Percentiles rank a stretch among this genome's conserved stretches.
Evolutionary conservation across 2,329 filamentous ascomycete species (phyloP).

Genomic region (Colletotrichum godetiae): DNA sequence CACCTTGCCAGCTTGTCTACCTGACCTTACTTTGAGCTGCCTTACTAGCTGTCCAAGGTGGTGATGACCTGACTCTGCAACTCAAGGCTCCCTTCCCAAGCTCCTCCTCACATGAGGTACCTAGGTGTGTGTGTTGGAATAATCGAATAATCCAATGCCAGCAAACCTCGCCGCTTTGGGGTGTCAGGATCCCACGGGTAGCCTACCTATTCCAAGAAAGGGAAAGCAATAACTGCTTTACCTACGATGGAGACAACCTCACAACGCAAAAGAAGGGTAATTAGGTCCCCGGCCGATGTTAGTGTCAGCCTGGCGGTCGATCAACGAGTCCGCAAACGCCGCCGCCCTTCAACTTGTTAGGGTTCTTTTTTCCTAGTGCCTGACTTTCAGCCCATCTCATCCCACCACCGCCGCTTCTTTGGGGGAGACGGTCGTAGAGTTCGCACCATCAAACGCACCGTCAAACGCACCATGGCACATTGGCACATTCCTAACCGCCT

Average conservation of each 20-base stretch:
- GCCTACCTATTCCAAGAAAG: not conserved
- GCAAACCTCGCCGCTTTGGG: slow-evolving; percentile 24
- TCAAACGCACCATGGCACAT: not conserved
- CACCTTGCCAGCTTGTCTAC: not conserved
- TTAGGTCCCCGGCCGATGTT: not conserved
- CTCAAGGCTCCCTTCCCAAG: not conserved
- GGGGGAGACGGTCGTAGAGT: not conserved
- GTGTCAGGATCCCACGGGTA: not conserved
- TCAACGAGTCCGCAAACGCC: slow-evolving; percentile 30
- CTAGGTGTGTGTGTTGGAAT: not conserved
- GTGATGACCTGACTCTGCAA: not conserved
- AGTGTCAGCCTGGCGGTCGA: slow-evolving; percentile 2
- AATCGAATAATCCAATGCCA: not conserved
- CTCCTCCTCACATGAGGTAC: not conserved
- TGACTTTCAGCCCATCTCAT: slow-evolving; percentile 4
- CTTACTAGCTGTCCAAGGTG: not conserved
- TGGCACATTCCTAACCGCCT: not conserved
- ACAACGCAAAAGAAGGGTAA: not conserved
- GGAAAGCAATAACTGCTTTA: not conserved
- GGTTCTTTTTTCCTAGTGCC: not conserved
- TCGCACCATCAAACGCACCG: not conserved
- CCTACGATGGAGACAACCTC: not conserved
- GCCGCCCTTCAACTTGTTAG: slow-evolving; percentile 4
- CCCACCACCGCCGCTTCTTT: not conserved
- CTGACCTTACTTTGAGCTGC: not conserved